Conservation (phyloP, 2,329 filamentous ascomycete species). For the Aspergillus viridinutans region DNA sequence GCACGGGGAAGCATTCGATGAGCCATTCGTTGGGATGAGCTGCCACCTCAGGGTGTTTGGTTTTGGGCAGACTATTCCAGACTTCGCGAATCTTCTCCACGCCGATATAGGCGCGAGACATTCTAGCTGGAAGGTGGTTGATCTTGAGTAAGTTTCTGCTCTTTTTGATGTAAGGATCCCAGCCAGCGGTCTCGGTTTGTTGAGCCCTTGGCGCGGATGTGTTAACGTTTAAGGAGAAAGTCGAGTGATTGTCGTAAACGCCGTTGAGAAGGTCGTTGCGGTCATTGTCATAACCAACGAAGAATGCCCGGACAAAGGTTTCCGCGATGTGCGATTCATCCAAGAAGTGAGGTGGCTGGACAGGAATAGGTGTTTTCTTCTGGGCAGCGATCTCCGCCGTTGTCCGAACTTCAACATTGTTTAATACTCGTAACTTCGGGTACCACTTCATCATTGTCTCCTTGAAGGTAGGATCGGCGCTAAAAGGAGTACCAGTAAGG, state of each 20-base stretch:
- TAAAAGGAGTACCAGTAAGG: conserved; percentile 71
- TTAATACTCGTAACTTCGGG: conserved; percentile 72
- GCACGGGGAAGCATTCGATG: conserved; percentile 73
- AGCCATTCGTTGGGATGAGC: conserved; percentile 69
- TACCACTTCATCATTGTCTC: conserved; percentile 75
- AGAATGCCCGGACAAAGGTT: conserved; percentile 70
- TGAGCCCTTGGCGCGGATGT: conserved; percentile 51
- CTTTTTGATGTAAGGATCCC: conserved; percentile 70
- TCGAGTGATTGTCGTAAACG: conserved; percentile 72
- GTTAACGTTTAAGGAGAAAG: conserved; percentile 73
- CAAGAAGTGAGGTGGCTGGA: conserved; percentile 63
- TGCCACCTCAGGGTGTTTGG: conserved; percentile 68
- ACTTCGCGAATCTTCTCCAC: conserved; percentile 60
- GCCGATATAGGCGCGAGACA: conserved; percentile 64
- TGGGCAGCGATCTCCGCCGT: conserved; percentile 62
- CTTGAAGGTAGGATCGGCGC: conserved; percentile 57
- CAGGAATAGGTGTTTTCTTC: conserved; percentile 58
- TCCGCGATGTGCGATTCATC: conserved; percentile 73
- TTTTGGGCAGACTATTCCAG: conserved; percentile 68
- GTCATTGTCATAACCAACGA: conserved; percentile 69
- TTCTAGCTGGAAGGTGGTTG: conserved; percentile 55
- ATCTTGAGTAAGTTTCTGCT: conserved; percentile 76
- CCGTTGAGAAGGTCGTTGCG: conserved; percentile 58
- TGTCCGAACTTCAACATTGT: conserved; percentile 68
- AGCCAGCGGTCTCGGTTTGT: conserved; percentile 49